phyloP scores from a whole-genome alignment of 176 grass and related monocot species.

The Cenchrus fungigraminus region DNA sequence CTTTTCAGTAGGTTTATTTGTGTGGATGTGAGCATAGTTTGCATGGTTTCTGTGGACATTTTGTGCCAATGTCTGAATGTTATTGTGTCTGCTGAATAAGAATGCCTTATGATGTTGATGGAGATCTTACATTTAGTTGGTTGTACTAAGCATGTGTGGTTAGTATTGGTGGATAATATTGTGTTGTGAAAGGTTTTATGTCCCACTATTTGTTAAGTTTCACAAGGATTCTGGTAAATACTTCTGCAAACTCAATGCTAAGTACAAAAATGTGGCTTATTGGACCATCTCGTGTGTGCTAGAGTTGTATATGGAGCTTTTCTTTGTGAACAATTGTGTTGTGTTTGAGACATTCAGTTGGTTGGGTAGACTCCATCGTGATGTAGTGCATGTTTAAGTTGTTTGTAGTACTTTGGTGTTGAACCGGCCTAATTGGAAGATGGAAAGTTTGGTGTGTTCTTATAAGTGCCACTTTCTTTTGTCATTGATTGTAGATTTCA shows the following conservation, averaged over 20 bases:
- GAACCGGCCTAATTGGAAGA: background rate
- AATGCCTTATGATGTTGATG: conserved; percentile 10
- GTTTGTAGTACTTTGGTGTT: background rate
- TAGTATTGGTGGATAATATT: background rate
- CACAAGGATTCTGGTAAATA: background rate
- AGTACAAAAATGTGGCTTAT: background rate
- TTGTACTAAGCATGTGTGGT: background rate
- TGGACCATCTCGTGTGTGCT: conserved; percentile 1
- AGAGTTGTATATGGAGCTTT: background rate
- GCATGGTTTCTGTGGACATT: background rate
- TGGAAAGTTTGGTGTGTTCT: background rate
- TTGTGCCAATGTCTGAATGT: background rate
- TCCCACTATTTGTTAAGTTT: conserved; percentile 1
- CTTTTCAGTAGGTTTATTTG: background rate
- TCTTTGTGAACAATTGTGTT: background rate
- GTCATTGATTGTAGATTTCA: background rate
- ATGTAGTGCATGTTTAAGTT: background rate
- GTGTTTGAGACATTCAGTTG: background rate
- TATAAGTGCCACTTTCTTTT: background rate
- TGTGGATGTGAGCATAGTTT: background rate
- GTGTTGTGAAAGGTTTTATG: background rate
- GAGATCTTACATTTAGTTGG: background rate
- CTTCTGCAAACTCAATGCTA: background rate
- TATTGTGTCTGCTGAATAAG: background rate
- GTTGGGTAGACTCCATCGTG: background rate